phyloP scores from a whole-genome alignment of 441 rosid genomes.

The Adansonia madagascariensis region DNA sequence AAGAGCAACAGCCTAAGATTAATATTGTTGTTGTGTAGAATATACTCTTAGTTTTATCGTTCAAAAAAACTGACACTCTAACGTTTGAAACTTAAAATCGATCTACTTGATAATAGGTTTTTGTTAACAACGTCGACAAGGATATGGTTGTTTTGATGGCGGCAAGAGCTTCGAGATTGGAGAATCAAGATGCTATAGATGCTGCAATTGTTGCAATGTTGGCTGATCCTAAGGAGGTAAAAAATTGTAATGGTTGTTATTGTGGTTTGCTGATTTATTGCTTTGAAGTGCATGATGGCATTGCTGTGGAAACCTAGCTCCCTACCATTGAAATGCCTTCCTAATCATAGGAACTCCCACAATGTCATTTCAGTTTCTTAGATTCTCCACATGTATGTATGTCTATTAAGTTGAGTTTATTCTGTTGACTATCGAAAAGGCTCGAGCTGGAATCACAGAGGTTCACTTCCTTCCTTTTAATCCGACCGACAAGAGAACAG shows the following conservation, averaged over 20 bases:
- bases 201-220: slow-evolving; percentile 61
- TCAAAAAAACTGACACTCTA: not conserved
- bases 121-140: slow-evolving; percentile 52
- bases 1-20: not conserved
- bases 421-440: slow-evolving; percentile 36
- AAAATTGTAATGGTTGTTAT: not conserved
- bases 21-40: no score
- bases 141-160: slow-evolving; percentile 58
- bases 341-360: no score
- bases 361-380: not conserved
- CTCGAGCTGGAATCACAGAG: slow-evolving; percentile 58
- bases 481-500: slow-evolving; percentile 64
- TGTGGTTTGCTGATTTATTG: no score
- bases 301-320: no score
- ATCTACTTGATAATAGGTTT: slow-evolving; percentile 42
- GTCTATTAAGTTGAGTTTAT: slow-evolving; percentile 10
- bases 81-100: not conserved
- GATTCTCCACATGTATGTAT: not conserved
- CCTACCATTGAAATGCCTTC: no score
- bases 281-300: no score
- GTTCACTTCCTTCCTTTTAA: slow-evolving; percentile 71
- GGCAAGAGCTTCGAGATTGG: slow-evolving; percentile 63
- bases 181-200: slow-evolving; percentile 67
- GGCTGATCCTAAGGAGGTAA: slow-evolving; percentile 63
- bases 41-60: not conserved